Conservation (phyloP, 2,329 filamentous ascomycete genomes). For the Xylaria sp. region DNA sequence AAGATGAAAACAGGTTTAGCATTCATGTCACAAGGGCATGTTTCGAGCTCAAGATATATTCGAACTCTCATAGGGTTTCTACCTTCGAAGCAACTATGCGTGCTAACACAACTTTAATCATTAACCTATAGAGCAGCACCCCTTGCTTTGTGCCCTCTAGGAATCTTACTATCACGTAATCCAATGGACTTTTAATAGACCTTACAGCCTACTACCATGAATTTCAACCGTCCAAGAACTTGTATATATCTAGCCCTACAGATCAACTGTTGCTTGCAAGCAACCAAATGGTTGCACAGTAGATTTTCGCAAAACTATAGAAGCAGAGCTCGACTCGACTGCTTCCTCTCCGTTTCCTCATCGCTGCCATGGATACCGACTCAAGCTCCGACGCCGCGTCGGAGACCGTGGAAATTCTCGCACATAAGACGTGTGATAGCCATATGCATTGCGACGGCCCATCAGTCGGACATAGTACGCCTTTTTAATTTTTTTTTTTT, state of each 20-base stretch:
- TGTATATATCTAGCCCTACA: neutral
- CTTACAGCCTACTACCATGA: neutral
- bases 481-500: neutral
- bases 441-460: conserved; percentile 13
- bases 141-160: neutral
- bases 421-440: conserved; percentile 18
- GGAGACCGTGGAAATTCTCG: neutral
- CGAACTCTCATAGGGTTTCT: neutral
- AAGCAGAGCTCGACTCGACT: neutral
- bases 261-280: too few species aligned
- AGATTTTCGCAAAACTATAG: too few species aligned
- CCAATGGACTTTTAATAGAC: neutral
- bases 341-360: neutral
- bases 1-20: too few species aligned
- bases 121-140: neutral
- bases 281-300: too few species aligned
- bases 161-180: neutral
- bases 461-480: conserved; percentile 18
- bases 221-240: neutral
- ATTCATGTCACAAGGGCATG: too few species aligned
- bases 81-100: neutral
- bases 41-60: neutral
- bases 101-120: neutral
- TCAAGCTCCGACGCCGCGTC: neutral
- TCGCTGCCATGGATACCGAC: neutral